Conservation (phyloP, 176 grass and related monocot species). For the Ensete glaucum region DNA sequence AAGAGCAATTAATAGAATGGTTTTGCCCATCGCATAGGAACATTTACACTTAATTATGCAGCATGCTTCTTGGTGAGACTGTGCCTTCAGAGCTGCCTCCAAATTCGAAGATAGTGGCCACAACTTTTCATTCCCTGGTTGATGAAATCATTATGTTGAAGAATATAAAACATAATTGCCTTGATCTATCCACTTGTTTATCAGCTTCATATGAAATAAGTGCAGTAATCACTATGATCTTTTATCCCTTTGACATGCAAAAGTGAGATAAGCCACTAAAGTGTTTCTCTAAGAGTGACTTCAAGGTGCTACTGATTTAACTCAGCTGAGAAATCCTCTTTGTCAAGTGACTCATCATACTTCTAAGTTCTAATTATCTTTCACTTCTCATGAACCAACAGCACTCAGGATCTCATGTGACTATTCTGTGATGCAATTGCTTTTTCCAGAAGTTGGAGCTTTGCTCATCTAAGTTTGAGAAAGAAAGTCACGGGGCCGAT, state of each 20-base stretch:
- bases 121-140: background rate
- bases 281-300: background rate
- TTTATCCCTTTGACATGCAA: background rate
- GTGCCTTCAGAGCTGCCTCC: background rate
- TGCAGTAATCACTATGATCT: background rate
- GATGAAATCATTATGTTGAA: background rate
- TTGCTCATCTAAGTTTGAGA: background rate
- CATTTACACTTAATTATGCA: background rate
- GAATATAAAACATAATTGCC: background rate
- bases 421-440: background rate
- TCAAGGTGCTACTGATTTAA: background rate
- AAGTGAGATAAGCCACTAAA: background rate
- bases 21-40: background rate
- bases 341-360: background rate
- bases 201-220: background rate
- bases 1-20: background rate
- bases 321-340: background rate
- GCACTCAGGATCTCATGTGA: background rate
- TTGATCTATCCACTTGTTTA: background rate
- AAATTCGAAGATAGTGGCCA: background rate
- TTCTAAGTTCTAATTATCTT: background rate
- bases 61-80: background rate
- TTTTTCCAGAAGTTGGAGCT: constrained; percentile 1
- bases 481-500: background rate
- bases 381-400: background rate